Conservation (phyloP, 2,329 filamentous ascomycete species). For the Pseudogymnoascus sp. region DNA sequence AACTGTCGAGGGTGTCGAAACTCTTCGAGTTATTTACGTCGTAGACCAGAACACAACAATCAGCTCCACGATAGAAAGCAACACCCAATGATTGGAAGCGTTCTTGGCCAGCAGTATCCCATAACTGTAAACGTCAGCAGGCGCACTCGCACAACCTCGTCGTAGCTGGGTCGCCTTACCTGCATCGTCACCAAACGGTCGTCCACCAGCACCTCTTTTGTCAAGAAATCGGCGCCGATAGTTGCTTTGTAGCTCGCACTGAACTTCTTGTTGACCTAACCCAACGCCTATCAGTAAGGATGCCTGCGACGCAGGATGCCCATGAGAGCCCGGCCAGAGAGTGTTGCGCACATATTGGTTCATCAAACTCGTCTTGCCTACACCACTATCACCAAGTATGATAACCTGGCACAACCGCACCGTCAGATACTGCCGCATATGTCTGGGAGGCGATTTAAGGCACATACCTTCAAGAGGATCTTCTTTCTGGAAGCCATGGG, state of each 20-base stretch:
- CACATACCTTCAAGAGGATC: constrained; percentile 55
- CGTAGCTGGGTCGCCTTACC: constrained; percentile 40
- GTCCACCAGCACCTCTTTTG: constrained; percentile 94
- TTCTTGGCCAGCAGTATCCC: constrained; percentile 96
- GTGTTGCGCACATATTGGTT: constrained; percentile 90
- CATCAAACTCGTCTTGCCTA: constrained; percentile 99
- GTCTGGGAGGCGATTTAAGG: constrained; percentile 9
- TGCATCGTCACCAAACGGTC: constrained; percentile 98
- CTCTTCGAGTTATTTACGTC: constrained; percentile 99
- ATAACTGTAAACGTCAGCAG: constrained; percentile 53
- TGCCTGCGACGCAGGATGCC: neutral
- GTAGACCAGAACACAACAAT: constrained; percentile 96
- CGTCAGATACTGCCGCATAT: neutral
- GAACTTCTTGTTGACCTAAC: constrained; percentile 99
- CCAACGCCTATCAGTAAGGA: constrained; percentile 7
- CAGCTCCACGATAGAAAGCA: constrained; percentile 92
- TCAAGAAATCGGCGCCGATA: constrained; percentile 96
- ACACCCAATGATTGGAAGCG: constrained; percentile 95
- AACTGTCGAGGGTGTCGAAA: constrained; percentile 96
- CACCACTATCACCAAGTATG: constrained; percentile 96
- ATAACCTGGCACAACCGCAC: constrained; percentile 60
- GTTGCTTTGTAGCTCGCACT: constrained; percentile 99
- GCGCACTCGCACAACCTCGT: neutral
- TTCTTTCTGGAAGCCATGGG: constrained; percentile 55
- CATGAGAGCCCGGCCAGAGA: neutral